These are phyloP conservation scores for Phytophthora pistaciae DNA, from an alignment of 352 stramenopile genomes.

Conservation along the genomic window DNA sequence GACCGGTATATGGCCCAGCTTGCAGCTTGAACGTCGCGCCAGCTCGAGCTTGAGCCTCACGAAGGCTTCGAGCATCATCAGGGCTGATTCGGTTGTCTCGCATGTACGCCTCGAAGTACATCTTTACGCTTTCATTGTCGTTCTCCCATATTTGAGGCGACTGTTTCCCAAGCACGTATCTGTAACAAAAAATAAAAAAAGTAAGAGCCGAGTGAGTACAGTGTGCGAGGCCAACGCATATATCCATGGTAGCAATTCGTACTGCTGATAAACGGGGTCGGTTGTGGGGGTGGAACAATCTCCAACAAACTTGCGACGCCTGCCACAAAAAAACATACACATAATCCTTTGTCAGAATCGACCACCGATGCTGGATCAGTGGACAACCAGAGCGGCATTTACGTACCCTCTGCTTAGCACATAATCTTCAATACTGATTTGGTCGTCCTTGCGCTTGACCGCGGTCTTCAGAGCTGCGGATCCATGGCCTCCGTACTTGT, in stretches of 20 bases:
- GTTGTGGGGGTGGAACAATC: conserved; percentile 48
- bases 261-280: conserved; percentile 79
- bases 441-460: conserved; percentile 66
- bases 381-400: neutral
- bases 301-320: conserved; percentile 73
- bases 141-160: conserved; percentile 79
- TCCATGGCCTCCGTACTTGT: conserved; percentile 39
- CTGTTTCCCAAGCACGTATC: conserved; percentile 73
- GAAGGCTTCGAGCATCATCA: conserved; percentile 69
- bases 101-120: conserved; percentile 86
- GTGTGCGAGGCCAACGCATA: neutral
- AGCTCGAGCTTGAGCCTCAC: conserved; percentile 71
- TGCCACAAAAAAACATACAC: conserved; percentile 20
- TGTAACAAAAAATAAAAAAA: conserved; percentile 14
- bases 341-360: neutral
- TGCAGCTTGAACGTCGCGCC: conserved; percentile 88
- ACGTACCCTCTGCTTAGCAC: conserved; percentile 55
- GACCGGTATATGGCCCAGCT: conserved; percentile 70
- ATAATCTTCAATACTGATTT: conserved; percentile 69
- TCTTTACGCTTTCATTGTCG: conserved; percentile 81
- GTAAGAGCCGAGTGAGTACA: conserved; percentile 5
- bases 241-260: neutral
- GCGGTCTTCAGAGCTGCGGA: conserved; percentile 38
- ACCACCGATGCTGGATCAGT: neutral
- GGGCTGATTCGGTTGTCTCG: conserved; percentile 79